These are phyloP conservation scores for Solanum rostratum DNA, from an alignment of 257 asterid genomes.

Conservation along the genomic window DNA sequence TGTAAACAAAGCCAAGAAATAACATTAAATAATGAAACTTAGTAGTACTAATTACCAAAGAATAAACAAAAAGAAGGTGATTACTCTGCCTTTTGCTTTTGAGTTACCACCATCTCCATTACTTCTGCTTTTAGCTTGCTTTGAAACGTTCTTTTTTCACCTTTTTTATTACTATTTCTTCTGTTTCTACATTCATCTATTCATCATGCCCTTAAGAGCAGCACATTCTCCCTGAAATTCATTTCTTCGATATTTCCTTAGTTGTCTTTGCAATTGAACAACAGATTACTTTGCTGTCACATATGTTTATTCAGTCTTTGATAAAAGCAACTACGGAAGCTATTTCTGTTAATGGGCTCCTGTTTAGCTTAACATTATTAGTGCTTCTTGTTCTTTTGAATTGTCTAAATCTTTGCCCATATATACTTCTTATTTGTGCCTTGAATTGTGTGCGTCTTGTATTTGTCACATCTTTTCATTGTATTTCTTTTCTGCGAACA, in stretches of 20 bases:
- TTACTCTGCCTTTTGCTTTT: conserved; percentile 53
- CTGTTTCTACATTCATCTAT: conserved; percentile 27
- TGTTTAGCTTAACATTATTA: background rate
- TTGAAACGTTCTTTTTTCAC: conserved; percentile 37
- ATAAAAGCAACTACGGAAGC: background rate
- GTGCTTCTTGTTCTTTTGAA: background rate
- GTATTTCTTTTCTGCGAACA: background rate
- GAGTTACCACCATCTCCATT: conserved; percentile 52
- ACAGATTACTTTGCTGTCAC: background rate
- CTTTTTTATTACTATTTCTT: conserved; percentile 19
- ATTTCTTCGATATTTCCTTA: background rate
- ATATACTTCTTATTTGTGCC: background rate
- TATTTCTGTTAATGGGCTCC: background rate
- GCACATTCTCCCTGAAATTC: conserved; percentile 11
- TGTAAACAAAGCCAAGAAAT: too few species aligned
- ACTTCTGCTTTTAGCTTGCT: conserved; percentile 52
- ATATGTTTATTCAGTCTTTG: background rate
- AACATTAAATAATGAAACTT: too few species aligned
- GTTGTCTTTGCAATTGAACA: background rate
- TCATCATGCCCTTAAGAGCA: conserved; percentile 27
- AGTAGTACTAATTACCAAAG: too few species aligned
- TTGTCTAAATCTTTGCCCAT: background rate
- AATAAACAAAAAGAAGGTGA: too few species aligned
- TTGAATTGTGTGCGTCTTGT: background rate
- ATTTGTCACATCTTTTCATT: background rate